A percentile compares a stretch with the other conserved stretches of the same genome.
Evolutionary conservation across 2,329 filamentous ascomycete genomes (phyloP).

Genomic region (Stachybotrys chlorohalonatus): DNA sequence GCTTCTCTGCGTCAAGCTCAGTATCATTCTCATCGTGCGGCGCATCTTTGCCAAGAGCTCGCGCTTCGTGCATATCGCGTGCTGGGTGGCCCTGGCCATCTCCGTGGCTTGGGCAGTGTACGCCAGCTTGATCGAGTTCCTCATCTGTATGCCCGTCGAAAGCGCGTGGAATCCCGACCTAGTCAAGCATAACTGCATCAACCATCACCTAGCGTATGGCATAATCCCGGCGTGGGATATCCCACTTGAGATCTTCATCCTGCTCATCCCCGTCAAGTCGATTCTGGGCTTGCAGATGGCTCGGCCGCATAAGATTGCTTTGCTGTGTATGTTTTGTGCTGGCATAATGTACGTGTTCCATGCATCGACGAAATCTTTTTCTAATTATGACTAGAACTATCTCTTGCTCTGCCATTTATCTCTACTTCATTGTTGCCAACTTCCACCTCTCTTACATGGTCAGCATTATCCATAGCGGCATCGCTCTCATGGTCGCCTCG

Average conservation of each 20-base stretch:
- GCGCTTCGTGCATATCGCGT: slow-evolving; percentile 1
- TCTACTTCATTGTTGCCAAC: slow-evolving; percentile 5
- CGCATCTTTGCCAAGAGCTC: slow-evolving; percentile 5
- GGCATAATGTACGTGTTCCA: slow-evolving; percentile 3
- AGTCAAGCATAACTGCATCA: background rate
- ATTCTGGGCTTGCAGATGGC: slow-evolving; percentile 4
- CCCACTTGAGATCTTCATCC: slow-evolving; percentile 1
- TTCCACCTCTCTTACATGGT: slow-evolving; percentile 6
- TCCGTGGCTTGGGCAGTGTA: slow-evolving; percentile 2
- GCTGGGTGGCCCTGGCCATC: slow-evolving; percentile 1
- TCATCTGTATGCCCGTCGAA: slow-evolving; percentile 2
- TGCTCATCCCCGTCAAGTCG: slow-evolving; percentile 2
- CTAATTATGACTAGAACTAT: slow-evolving; percentile 3
- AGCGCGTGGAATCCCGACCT: slow-evolving; percentile 2
- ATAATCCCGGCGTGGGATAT: slow-evolving; percentile 3
- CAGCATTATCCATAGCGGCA: slow-evolving; percentile 4
- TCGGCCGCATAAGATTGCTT: slow-evolving; percentile 3
- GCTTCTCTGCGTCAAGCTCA: slow-evolving; percentile 6
- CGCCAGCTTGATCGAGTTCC: slow-evolving; percentile 2
- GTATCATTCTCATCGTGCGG: slow-evolving; percentile 6
- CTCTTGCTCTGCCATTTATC: slow-evolving; percentile 5
- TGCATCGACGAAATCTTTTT: background rate
- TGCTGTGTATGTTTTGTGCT: slow-evolving; percentile 3
- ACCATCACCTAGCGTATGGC: slow-evolving; percentile 1
- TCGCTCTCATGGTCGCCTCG: slow-evolving; percentile 5